Evolutionary conservation across 2,329 filamentous ascomycete species (phyloP), one percentile per base, ranked within the genome.

Genomic region (Cladophialophora chaetospira): DNA sequence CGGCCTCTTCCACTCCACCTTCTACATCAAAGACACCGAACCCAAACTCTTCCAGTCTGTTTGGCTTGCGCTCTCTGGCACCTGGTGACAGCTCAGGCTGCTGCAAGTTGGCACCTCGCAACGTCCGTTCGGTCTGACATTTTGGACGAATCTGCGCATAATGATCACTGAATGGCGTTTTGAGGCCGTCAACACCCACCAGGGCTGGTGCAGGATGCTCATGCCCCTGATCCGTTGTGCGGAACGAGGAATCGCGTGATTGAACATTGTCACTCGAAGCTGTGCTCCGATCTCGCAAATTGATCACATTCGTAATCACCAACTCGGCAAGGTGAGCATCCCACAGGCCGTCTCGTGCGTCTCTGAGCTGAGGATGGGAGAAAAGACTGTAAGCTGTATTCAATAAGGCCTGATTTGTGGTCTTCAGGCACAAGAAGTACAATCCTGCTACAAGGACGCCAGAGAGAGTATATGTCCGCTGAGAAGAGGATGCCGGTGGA

Each of bases 401-500:
- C 3, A 63, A 21, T 5, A 54, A 64, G 8, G 28, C 8, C 13
- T 17, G 47, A 35, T 51, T 43, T 1, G 23, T 61, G 0, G 65
- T 65, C 28, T 67, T 69, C 4, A 67, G 43, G 44, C 64, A 65
- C 11, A 66, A 49, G 21, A 62, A 66, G 31, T 66, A 67, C 8
- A 68, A 44, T 2, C 57, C 53, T 4, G 62, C 64, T 10, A 68
- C 55, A 15, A 68, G 46, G n/a, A 66, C 61, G 6, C 63, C 63
- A 9, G 61, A 64, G 2, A 67, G 25, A 1, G 66, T 67, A 25
- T 68, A 69, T 0, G 33, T 55, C 5, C 53, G 56, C 19, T 52
- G 40, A 8, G 52, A 35, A 13, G 29, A 17, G 4, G 35, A 33
- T 23, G 35, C 31, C 15, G 43, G 36, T 15, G 44, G 44, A 28